Percentiles rank a stretch among this genome's conserved stretches.
phyloP scores from a whole-genome alignment of 1,284 basidiomycete species.

The Leccinum subrobustum region DNA sequence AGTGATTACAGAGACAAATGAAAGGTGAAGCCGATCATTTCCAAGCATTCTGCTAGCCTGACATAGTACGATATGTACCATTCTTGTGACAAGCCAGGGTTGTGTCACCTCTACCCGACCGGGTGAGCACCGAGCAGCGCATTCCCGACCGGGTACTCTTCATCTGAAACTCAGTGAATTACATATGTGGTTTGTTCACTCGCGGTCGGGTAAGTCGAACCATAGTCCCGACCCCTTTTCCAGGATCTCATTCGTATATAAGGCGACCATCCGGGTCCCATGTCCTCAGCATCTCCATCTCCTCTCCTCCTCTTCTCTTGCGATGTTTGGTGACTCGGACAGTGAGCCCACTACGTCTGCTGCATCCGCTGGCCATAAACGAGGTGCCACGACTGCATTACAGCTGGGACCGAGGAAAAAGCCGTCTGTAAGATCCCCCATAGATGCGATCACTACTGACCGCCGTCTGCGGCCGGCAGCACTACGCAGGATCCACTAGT shows the following conservation, averaged over 20 bases:
- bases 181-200: background rate
- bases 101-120: background rate
- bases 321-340: background rate
- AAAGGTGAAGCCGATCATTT: background rate
- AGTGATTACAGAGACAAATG: background rate
- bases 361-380: background rate
- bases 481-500: background rate
- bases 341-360: background rate
- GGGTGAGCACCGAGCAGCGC: background rate
- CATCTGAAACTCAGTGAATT: background rate
- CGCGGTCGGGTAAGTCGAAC: background rate
- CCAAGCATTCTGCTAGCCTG: background rate
- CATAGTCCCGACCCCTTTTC: background rate
- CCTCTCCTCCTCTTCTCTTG: background rate
- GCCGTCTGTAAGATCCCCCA: background rate
- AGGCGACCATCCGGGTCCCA: background rate
- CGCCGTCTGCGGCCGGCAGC: background rate
- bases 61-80: background rate
- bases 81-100: background rate
- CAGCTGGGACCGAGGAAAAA: background rate
- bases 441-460: background rate
- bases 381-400: background rate
- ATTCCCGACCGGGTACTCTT: background rate
- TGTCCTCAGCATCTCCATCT: background rate
- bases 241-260: background rate